Conservation (phyloP, 352 stramenopile genomes). For the Pythium phragmitis region DNA sequence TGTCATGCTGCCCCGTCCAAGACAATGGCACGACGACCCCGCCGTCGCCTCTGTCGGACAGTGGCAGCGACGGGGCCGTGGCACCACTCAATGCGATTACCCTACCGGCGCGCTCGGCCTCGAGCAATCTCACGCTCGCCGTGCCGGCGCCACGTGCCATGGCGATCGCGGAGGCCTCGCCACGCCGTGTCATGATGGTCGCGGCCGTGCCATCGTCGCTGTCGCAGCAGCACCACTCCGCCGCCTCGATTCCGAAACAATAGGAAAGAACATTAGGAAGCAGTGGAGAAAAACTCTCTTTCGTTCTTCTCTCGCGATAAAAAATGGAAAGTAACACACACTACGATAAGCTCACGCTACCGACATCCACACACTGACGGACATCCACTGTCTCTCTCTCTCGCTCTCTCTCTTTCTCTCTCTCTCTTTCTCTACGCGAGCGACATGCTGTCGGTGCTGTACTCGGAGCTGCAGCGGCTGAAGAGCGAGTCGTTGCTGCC, state of each 20-base stretch:
- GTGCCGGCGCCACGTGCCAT: constrained; percentile 15
- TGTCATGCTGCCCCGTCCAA: constrained; percentile 12
- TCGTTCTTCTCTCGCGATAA: constrained; percentile 5
- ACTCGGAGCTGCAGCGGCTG: constrained; percentile 27
- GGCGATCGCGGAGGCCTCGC: constrained; percentile 9
- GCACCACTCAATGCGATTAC: constrained; percentile 2
- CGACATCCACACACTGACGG: not conserved
- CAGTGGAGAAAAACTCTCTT: not conserved
- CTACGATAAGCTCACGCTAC: not conserved
- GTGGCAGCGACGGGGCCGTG: not conserved
- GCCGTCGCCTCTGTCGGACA: constrained; percentile 5
- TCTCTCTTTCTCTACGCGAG: constrained; percentile 9
- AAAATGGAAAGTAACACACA: not conserved
- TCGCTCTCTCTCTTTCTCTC: not conserved
- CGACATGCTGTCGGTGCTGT: constrained; percentile 11
- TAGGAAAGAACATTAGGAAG: not conserved
- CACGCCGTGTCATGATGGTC: constrained; percentile 25
- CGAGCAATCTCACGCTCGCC: constrained; percentile 21
- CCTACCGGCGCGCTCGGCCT: constrained; percentile 14
- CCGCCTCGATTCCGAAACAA: not conserved
- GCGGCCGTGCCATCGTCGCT: constrained; percentile 22
- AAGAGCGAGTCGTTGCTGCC: constrained; percentile 30
- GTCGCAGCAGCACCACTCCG: not conserved
- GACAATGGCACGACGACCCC: not conserved
- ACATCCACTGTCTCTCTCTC: not conserved